Percentiles rank a stretch among this genome's conserved stretches.
Evolutionary conservation across 495 filamentous ascomycete genomes (phyloP).

Genomic region (Hypomontagnella submonticulosa): DNA sequence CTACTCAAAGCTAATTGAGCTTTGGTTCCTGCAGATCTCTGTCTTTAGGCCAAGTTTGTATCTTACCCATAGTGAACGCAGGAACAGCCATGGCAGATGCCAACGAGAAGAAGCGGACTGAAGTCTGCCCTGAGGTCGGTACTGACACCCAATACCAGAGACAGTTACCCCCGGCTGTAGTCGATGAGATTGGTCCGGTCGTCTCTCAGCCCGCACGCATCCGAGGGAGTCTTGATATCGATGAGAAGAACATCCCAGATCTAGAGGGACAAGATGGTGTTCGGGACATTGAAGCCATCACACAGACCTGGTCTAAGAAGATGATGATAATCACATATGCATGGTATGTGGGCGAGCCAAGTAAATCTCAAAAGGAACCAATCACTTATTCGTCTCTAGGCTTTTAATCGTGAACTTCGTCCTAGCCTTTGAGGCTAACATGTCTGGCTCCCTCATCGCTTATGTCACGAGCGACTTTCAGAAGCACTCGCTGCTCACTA

Average conservation of each 20-base stretch:
- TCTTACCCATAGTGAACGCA: neutral
- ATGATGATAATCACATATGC: constrained; percentile 41
- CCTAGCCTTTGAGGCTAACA: constrained; percentile 51
- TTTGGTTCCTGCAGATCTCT: constrained; percentile 1
- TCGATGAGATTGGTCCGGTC: constrained; percentile 8
- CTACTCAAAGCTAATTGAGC: neutral
- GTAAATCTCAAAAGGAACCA: neutral
- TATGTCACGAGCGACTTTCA: constrained; percentile 54
- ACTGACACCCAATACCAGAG: neutral
- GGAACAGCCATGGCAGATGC: neutral
- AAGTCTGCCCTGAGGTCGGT: neutral
- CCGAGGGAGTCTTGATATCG: neutral
- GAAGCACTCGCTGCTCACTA: constrained; percentile 51
- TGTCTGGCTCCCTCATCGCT: constrained; percentile 47
- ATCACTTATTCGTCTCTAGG: constrained; percentile 29
- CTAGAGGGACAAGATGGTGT: constrained; percentile 47
- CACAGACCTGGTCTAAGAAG: constrained; percentile 46
- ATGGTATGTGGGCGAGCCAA: constrained; percentile 11
- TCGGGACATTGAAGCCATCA: constrained; percentile 48
- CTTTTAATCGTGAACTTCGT: constrained; percentile 59
- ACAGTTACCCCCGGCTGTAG: neutral
- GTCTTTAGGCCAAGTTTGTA: neutral
- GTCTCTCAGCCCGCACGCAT: neutral
- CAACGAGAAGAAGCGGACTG: constrained; percentile 7
- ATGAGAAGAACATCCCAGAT: constrained; percentile 10